Evolutionary conservation across 495 filamentous ascomycete species (phyloP), one percentile per base, ranked within the genome.

Genomic region (Penicillium odoratum): DNA sequence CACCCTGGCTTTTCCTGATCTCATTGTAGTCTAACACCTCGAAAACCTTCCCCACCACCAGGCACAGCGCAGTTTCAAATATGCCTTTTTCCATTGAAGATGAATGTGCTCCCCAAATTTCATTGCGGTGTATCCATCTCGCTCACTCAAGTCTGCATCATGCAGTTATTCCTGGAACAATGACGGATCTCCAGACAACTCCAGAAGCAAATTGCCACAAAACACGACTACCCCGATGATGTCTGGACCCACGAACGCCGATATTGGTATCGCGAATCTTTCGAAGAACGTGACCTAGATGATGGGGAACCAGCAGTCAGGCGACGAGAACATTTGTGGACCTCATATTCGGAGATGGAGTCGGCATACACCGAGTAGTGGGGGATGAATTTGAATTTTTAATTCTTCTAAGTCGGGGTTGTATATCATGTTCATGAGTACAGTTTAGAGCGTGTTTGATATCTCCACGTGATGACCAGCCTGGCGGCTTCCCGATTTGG

Each of bases 91-190:
- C 33, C 9, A n/a, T 0, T 49, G 2, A 7, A 31, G 0, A 51
- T 42, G 30, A 50, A 18, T 8, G 29, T 5, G 8, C 36, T 44
- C 34, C 46, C 15, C 33, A 13, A 51, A 51, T n/a, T 44, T 30
- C 38, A 18, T 28, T 48, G 29, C 13, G 9, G 21, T 51, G 18
- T 45, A 31, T 18, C n/a, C 28, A 53, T 13, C 26, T 48, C 46
- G 26, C 3, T 30, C n/a, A 4, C 7, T 5, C 18, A 36, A 26
- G 15, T 10, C 31, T 8, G 52, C 45, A 68, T 42, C 29, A 76
- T 72, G 72, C 72, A 76, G 38, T 67, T 70, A 0, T 54, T 70
- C 38, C 49, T 63, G 10, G 74, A 78, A 54, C 74, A 73, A 55
- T 69, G 72, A 10, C 65, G 66, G 18, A 74, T 80, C 48, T 55